phyloP scores from a whole-genome alignment of 176 grass and related monocot genomes.

The maize (Zea mays) region DNA sequence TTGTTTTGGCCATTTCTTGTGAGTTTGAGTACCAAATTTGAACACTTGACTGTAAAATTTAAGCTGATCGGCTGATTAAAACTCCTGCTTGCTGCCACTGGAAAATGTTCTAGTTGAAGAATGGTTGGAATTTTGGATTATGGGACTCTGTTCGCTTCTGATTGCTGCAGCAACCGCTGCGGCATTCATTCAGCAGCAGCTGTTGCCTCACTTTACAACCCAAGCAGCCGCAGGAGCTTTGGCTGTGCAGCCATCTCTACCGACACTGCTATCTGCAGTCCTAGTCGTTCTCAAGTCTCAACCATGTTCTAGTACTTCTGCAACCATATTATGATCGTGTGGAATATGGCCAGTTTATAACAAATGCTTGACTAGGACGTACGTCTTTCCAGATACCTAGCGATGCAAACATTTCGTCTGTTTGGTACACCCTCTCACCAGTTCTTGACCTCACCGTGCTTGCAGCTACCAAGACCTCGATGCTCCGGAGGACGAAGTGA shows the following conservation, averaged over 20 bases:
- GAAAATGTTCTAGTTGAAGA: not conserved
- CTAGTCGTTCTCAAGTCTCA: not conserved
- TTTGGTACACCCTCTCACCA: not conserved
- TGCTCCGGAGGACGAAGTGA: constrained; percentile 96
- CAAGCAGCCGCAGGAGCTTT: no score
- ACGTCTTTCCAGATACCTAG: not conserved
- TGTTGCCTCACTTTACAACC: no score
- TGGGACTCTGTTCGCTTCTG: no score
- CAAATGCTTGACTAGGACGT: not conserved
- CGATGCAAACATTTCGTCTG: not conserved
- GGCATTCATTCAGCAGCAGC: no score
- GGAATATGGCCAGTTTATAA: not conserved
- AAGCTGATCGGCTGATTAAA: constrained; percentile 3
- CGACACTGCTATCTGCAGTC: not conserved
- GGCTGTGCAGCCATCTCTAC: no score
- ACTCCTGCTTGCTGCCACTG: not conserved
- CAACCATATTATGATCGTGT: not conserved
- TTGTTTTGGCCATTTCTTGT: constrained; percentile 2
- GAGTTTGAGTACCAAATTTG: not conserved
- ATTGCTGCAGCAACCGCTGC: no score
- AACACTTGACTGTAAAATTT: not conserved
- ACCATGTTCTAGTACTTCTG: constrained; percentile 6
- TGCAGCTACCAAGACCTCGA: constrained; percentile 65
- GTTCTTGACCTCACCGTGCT: not conserved
- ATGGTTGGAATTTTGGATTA: constrained; percentile 21